Evolutionary conservation across 352 stramenopile genomes (phyloP).

Genomic region (Pythium pectinolyticum): DNA sequence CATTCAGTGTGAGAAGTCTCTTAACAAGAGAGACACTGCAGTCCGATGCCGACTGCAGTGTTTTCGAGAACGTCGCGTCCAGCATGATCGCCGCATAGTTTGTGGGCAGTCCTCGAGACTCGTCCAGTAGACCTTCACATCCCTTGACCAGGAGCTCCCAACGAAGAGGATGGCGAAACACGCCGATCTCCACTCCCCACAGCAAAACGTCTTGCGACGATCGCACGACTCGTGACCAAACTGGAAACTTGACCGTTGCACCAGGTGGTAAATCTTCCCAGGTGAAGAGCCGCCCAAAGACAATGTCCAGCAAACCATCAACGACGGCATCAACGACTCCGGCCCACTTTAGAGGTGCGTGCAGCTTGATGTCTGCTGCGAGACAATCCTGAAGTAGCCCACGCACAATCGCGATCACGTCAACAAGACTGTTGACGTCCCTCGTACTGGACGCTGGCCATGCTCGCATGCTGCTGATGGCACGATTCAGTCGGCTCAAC

Average conservation of each 20-base stretch:
- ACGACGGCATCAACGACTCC: background rate
- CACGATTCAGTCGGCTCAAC: conserved; percentile 11
- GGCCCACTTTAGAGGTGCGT: conserved; percentile 3
- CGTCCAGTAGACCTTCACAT: background rate
- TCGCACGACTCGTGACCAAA: background rate
- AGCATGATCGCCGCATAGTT: conserved; percentile 20
- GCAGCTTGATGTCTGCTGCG: conserved; percentile 13
- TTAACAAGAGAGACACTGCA: conserved; percentile 12
- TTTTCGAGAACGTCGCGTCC: background rate
- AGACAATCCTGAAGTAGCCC: conserved; percentile 23
- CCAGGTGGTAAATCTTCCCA: background rate
- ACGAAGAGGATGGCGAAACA: conserved; percentile 14
- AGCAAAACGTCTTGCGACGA: conserved; percentile 19
- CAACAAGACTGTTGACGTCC: background rate
- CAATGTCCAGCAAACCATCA: conserved; percentile 7
- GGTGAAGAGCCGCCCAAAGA: background rate
- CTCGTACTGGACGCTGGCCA: background rate
- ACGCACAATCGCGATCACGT: conserved; percentile 9
- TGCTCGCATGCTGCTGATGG: background rate
- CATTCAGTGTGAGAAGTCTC: conserved; percentile 11
- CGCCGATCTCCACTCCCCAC: conserved; percentile 21
- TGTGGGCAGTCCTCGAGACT: background rate
- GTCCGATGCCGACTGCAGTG: background rate
- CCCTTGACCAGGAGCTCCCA: conserved; percentile 15
- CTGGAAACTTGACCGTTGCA: background rate